Evolutionary conservation across 352 stramenopile species (phyloP), one percentile per base, ranked within the genome.

Genomic region (Blastocystis hominis): DNA sequence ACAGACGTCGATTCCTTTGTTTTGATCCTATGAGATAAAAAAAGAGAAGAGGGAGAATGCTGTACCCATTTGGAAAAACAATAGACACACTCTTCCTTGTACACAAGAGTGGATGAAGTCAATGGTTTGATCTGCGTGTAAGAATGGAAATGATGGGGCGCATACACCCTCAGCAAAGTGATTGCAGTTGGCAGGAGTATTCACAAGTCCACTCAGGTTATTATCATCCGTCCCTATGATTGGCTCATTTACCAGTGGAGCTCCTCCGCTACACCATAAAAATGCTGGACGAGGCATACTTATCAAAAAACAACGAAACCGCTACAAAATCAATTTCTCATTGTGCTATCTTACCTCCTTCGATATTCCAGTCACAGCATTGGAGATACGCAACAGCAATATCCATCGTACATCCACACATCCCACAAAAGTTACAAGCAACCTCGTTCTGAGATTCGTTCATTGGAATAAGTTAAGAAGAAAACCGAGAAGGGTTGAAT

Each of bases 231-330:
- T 20, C 55, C 3, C 68, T 15, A 20, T 59, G n/a, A 56, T 59
- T 78, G 40, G 2, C 68, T n/a, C n/a, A n/a, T 36, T 84, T 47
- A 46, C n/a, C n/a, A 84, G n/a, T 1, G 72, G 72, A 36, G 15
- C 72, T 24, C 72, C 72, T 84, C 72, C 72, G 46, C 72, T 84
- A 84, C 3, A 20, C 7, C 15, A 0, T 84, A 30, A 84, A 30
- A 13, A 54, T 20, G 10, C 17, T 42, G 53, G 20, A 64, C 17
- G 1, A 20, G 38, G 10, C 2, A 55, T 84, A 84, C 72, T 66
- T 84, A 38, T 84, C 72, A 66, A 84, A 84, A 66, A 84, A 84
- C 38, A 84, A 6, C 6, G 44, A 64, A 56, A 84, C 40, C 10
- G 72, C 72, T 84, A 84, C 24, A n/a, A 3, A n/a, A 53, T 84